A percentile compares a stretch with the other conserved stretches of the same genome.
Conservation (phyloP, 495 filamentous ascomycete species). For the Penicillium dipodomyicola region DNA sequence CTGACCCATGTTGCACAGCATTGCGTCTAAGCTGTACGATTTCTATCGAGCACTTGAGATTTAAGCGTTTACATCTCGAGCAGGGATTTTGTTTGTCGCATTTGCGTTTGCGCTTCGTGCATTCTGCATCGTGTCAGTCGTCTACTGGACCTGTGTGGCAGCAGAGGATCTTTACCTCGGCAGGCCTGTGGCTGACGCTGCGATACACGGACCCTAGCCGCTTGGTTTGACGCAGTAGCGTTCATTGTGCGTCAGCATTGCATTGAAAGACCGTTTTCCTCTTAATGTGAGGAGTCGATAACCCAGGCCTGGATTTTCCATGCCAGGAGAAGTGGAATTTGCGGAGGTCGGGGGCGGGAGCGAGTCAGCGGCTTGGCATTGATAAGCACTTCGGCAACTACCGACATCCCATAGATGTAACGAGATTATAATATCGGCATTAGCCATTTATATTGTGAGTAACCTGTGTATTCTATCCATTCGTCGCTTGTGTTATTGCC, state of each 20-base stretch:
- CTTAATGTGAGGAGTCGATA: background rate
- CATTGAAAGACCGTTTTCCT: background rate
- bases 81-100: constrained; percentile 35
- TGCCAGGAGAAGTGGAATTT: background rate
- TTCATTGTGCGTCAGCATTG: constrained; percentile 2
- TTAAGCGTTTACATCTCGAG: constrained; percentile 29
- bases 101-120: constrained; percentile 34
- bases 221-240: constrained; percentile 9
- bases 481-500: background rate
- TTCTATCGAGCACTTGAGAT: constrained; percentile 32
- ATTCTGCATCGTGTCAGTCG: constrained; percentile 24
- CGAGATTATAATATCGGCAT: background rate
- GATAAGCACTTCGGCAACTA: background rate
- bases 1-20: constrained; percentile 29
- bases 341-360: background rate
- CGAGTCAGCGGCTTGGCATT: constrained; percentile 4
- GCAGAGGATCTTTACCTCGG: constrained; percentile 23
- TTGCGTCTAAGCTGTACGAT: constrained; percentile 29
- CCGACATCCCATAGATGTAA: background rate
- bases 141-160: background rate
- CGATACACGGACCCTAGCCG: constrained; percentile 24
- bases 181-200: constrained; percentile 36
- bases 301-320: background rate
- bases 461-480: background rate
- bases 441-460: background rate